These are phyloP conservation scores for Fusarium mundagurra DNA, from an alignment of 2,329 filamentous ascomycete genomes.

Conservation along the genomic window DNA sequence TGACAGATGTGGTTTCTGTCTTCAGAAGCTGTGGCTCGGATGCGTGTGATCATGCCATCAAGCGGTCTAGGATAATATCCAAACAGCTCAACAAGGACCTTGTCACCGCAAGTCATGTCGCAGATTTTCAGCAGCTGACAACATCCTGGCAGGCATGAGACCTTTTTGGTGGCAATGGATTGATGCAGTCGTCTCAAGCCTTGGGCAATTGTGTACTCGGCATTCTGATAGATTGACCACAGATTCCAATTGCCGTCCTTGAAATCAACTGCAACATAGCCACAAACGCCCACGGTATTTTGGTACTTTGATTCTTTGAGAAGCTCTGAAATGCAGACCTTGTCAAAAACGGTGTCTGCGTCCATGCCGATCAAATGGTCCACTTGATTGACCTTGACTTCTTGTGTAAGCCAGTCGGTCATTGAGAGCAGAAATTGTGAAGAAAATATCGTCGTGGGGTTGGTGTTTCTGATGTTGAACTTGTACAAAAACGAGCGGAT, in stretches of 20 bases:
- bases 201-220: slow-evolving; percentile 42
- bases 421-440: slow-evolving; percentile 48
- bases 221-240: slow-evolving; percentile 41
- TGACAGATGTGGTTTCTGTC: slow-evolving; percentile 41
- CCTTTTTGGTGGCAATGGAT: slow-evolving; percentile 41
- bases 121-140: slow-evolving; percentile 39
- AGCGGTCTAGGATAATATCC: slow-evolving; percentile 36
- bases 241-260: slow-evolving; percentile 38
- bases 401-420: slow-evolving; percentile 44
- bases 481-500: slow-evolving; percentile 54
- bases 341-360: slow-evolving; percentile 52
- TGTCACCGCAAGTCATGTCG: slow-evolving; percentile 38
- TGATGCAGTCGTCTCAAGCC: slow-evolving; percentile 39
- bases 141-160: slow-evolving; percentile 38
- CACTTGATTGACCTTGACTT: slow-evolving; percentile 45
- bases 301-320: slow-evolving; percentile 48
- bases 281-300: slow-evolving; percentile 54
- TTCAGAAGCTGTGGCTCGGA: slow-evolving; percentile 40
- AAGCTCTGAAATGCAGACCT: slow-evolving; percentile 51
- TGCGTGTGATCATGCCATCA: slow-evolving; percentile 39
- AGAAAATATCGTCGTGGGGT: slow-evolving; percentile 50
- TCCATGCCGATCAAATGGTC: slow-evolving; percentile 54
- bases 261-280: slow-evolving; percentile 49
- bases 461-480: slow-evolving; percentile 51
- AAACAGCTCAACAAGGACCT: slow-evolving; percentile 35